Evolutionary conservation across 257 asterid species (phyloP), one percentile per base, ranked within the genome.

Genomic region (Fraxinus quadrangulata): DNA sequence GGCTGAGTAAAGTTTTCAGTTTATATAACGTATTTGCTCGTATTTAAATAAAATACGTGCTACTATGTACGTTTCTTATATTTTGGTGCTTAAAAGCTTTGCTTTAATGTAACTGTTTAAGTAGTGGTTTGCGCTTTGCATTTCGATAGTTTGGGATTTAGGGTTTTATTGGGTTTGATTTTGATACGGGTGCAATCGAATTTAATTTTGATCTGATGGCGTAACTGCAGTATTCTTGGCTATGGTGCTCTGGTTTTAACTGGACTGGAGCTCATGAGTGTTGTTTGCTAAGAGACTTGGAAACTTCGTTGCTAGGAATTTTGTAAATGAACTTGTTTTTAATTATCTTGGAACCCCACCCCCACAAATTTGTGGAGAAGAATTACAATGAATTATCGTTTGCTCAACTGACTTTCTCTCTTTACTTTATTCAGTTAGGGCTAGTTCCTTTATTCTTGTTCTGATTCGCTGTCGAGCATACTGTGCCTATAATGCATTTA

Each of bases 251-350:
- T 36, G 37, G 34, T 42, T 45, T 31, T 61, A 37, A 54, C 69
- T 26, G 66, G 33, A 31, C 42, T 71, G 78, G 81, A 78, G 74
- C 54, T 72, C 49, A 72, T 68, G 80, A 81, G 34, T 75, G 78
- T 49, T 66, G 17, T 65, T 80, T 63, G 6, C 33, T 63, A 37
- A 67, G 61, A 73, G 69, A 63, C 16, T 69, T 72, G 67, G 37
- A n/a, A 40, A 76, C 24, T 51, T 74, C n/a, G 37, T 75, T 78
- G 24, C 47, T 61, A 78, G 78, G 79, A 71, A 73, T 63, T 0
- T 21, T 11, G 69, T 75, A 72, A 68, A 80, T 74, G 59, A 24
- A 63, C 69, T 59, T 63, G 3, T 12, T 63, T 63, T 63, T 12
- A 9, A n/a, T 63, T 63, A 21, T 26, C 69, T 63, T 63, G 17